Evolutionary conservation across 2,329 filamentous ascomycete species (phyloP).

Genomic region (Ceratocystis diversiconidia): DNA sequence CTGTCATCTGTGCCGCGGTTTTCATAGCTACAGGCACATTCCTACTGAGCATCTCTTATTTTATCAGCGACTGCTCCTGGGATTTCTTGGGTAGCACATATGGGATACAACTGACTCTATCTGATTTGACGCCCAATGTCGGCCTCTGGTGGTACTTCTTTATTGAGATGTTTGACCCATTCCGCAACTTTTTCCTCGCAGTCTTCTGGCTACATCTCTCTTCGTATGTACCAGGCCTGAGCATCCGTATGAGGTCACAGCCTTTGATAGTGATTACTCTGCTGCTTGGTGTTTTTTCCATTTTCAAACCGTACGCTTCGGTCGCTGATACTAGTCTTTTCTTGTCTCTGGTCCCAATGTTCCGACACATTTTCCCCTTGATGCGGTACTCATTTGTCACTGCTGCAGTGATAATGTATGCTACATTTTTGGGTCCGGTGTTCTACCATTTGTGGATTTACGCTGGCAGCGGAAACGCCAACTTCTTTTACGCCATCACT

Average conservation of each 20-base stretch:
- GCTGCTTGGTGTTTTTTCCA: slow-evolving; percentile 77
- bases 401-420: slow-evolving; percentile 70
- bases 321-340: slow-evolving; percentile 82
- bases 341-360: slow-evolving; percentile 67
- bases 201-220: slow-evolving; percentile 96
- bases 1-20: slow-evolving; percentile 36
- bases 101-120: slow-evolving; percentile 77
- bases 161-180: slow-evolving; percentile 98
- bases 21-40: slow-evolving; percentile 41
- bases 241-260: slow-evolving; percentile 67
- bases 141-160: slow-evolving; percentile 99
- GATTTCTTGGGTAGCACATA: slow-evolving; percentile 82
- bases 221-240: slow-evolving; percentile 76
- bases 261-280: slow-evolving; percentile 74
- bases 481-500: slow-evolving; percentile 98
- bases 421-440: slow-evolving; percentile 75
- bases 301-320: slow-evolving; percentile 95
- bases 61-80: slow-evolving; percentile 66
- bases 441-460: slow-evolving; percentile 99
- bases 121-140: slow-evolving; percentile 86
- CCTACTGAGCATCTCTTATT: slow-evolving; percentile 56
- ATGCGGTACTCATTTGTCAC: slow-evolving; percentile 90
- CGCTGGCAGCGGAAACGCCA: slow-evolving; percentile 91
- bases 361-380: slow-evolving; percentile 80
- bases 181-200: slow-evolving; percentile 89